Evolutionary conservation across 257 asterid species (phyloP).

Genomic region (Rehmannia glutinosa): DNA sequence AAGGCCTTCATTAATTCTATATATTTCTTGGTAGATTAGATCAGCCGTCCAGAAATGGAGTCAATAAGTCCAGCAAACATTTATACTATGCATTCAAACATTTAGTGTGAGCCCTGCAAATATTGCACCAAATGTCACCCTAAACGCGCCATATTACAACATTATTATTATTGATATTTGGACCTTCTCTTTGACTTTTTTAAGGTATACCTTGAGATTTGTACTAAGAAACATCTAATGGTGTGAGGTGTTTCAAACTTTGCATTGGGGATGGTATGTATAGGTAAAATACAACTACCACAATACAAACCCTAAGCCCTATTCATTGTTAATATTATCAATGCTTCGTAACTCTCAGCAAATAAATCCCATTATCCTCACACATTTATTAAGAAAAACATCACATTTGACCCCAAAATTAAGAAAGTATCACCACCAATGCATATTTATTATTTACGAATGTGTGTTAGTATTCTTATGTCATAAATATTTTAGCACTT

Average conservation of each 20-base stretch:
- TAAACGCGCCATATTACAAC: conserved; percentile 10
- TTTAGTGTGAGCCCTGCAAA: conserved; percentile 9
- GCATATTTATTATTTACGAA: too few species aligned
- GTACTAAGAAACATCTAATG: conserved; percentile 13
- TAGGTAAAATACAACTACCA: not conserved
- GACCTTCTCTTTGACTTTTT: conserved; percentile 30
- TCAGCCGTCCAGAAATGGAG: conserved; percentile 19
- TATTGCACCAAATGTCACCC: conserved; percentile 29
- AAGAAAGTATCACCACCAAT: too few species aligned
- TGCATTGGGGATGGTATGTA: not conserved
- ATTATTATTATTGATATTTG: conserved; percentile 24
- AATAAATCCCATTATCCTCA: not conserved
- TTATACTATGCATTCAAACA: conserved; percentile 12
- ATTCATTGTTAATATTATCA: not conserved
- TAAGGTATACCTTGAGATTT: conserved; percentile 19
- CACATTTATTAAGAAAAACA: not conserved
- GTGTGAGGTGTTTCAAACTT: conserved; percentile 3
- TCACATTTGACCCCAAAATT: not conserved
- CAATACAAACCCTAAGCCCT: not conserved
- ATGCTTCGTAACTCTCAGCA: too few species aligned
- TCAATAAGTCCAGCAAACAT: conserved; percentile 21
- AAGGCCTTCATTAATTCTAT: too few species aligned
- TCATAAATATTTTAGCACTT: too few species aligned
- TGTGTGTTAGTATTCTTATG: too few species aligned
- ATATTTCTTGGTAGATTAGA: not conserved